Evolutionary conservation across 192 early-diverging fungal genomes (phyloP).

Genomic region (Geosiphon pyriformis): DNA sequence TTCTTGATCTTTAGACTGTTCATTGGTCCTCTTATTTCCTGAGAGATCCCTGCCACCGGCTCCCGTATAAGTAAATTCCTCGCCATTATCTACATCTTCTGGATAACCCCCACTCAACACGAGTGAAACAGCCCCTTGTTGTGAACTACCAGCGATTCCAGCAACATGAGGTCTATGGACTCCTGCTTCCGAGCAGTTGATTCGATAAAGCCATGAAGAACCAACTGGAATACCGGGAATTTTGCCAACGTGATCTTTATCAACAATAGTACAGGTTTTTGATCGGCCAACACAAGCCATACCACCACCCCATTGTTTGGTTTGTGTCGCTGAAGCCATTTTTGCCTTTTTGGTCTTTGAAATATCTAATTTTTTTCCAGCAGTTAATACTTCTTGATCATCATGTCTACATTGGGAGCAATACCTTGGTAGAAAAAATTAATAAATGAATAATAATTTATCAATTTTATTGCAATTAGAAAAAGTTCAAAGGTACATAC

Average conservation of each 20-base stretch:
- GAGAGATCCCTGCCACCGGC: conserved; percentile 50
- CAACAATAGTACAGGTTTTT: conserved; percentile 25
- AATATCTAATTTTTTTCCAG: conserved; percentile 39
- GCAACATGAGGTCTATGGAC: conserved; percentile 58
- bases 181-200: conserved; percentile 44
- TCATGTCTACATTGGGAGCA: conserved; percentile 44
- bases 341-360: conserved; percentile 35
- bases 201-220: conserved; percentile 47
- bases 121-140: conserved; percentile 52
- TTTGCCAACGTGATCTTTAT: conserved; percentile 30
- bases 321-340: conserved; percentile 49
- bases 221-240: conserved; percentile 60
- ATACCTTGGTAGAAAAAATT: conserved; percentile 22
- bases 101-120: conserved; percentile 59
- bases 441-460: not conserved
- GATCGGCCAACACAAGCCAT: conserved; percentile 45
- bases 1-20: conserved; percentile 54
- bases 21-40: conserved; percentile 48
- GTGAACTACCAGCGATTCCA: conserved; percentile 54
- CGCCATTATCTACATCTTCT: conserved; percentile 61
- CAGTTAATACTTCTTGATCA: conserved; percentile 31
- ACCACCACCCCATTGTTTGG: conserved; percentile 51
- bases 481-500: conserved; percentile 24
- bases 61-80: conserved; percentile 64
- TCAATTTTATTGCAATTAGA: conserved; percentile 9